A percentile compares a stretch with the other conserved stretches of the same genome.
phyloP scores from a whole-genome alignment of 495 filamentous ascomycete species.

The Oleoguttula mirabilis region DNA sequence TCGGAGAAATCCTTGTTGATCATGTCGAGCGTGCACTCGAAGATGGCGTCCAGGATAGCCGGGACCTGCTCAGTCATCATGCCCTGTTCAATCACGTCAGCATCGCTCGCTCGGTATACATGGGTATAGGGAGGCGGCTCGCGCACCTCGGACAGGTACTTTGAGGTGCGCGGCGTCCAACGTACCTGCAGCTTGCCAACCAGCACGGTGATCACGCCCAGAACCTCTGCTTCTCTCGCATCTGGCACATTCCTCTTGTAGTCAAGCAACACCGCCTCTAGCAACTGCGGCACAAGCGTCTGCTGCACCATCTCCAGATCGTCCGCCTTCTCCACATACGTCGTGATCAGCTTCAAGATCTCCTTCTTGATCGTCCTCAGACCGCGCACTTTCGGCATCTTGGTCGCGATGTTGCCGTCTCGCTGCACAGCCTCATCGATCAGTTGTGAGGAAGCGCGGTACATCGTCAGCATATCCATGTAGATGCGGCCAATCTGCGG shows the following conservation, averaged over 20 bases:
- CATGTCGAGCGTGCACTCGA: constrained; percentile 97
- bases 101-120: constrained; percentile 3
- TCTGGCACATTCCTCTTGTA: constrained; percentile 96
- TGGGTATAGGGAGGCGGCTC: background rate
- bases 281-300: constrained; percentile 91
- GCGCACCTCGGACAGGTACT: constrained; percentile 17
- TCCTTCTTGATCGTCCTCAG: constrained; percentile 98
- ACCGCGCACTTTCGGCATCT: constrained; percentile 90
- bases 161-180: constrained; percentile 38
- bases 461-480: constrained; percentile 98
- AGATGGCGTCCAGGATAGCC: constrained; percentile 95
- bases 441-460: constrained; percentile 84
- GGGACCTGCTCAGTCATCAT: constrained; percentile 98
- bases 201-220: constrained; percentile 95
- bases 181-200: constrained; percentile 90
- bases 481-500: constrained; percentile 98
- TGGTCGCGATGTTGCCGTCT: constrained; percentile 88
- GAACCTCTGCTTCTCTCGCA: constrained; percentile 89
- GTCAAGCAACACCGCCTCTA: constrained; percentile 88
- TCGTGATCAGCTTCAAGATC: constrained; percentile 95
- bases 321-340: constrained; percentile 94
- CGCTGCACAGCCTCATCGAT: constrained; percentile 82
- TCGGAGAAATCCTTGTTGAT: constrained; percentile 99
- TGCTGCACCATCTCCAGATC: constrained; percentile 83
- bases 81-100: constrained; percentile 40